Evolutionary conservation across 352 stramenopile genomes (phyloP).

Genomic region (Nothophytophthora sp.): DNA sequence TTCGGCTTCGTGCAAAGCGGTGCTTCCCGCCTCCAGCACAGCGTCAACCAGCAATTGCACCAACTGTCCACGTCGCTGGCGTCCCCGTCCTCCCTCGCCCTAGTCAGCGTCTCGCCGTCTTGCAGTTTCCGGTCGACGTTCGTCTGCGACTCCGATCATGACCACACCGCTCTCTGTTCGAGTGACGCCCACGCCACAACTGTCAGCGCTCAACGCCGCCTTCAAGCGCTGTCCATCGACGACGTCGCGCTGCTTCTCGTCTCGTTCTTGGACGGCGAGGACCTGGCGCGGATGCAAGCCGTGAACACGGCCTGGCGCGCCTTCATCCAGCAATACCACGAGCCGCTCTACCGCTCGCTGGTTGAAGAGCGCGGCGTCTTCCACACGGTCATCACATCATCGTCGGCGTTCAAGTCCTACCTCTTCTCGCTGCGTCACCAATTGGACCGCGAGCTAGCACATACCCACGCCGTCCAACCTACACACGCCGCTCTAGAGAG

Average conservation of each 20-base stretch:
- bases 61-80: conserved; percentile 17
- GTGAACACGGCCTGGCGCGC: conserved; percentile 41
- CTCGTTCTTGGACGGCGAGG: conserved; percentile 50
- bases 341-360: conserved; percentile 41
- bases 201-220: conserved; percentile 11
- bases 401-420: conserved; percentile 53
- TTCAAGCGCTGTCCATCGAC: conserved; percentile 36
- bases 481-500: conserved; percentile 48
- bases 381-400: conserved; percentile 38
- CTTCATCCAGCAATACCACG: conserved; percentile 41
- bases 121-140: conserved; percentile 30
- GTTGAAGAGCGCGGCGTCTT: conserved; percentile 33
- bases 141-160: conserved; percentile 1
- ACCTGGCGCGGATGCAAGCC: conserved; percentile 39
- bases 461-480: conserved; percentile 38
- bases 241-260: conserved; percentile 53
- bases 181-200: not conserved
- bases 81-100: not conserved
- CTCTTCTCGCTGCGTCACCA: conserved; percentile 44
- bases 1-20: conserved; percentile 37
- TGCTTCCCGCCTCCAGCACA: conserved; percentile 33
- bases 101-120: conserved; percentile 14
- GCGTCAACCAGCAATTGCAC: conserved; percentile 36
- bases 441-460: conserved; percentile 47
- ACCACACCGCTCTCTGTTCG: not conserved